Evolutionary conservation across 1,139 yeast species (phyloP).

Genomic region (Meyerozyma smithsonii): DNA sequence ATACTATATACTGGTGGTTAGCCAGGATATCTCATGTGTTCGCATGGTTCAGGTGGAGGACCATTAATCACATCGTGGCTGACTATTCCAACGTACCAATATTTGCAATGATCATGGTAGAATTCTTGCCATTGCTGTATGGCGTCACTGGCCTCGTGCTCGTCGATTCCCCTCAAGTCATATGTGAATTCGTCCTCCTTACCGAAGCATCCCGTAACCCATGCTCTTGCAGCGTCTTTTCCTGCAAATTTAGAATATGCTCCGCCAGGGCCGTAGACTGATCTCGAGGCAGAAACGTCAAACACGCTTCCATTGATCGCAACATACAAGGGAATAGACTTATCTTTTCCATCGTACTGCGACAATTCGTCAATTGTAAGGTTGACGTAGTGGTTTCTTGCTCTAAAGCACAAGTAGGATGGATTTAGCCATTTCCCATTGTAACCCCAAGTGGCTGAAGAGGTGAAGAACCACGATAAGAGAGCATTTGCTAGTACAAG

Average conservation of each 20-base stretch:
- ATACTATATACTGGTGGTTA: conserved; percentile 1
- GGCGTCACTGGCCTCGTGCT: conserved; percentile 26
- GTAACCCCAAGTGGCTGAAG: conserved; percentile 49
- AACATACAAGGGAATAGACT: conserved; percentile 52
- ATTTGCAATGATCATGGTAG: conserved; percentile 41
- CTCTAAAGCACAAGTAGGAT: conserved; percentile 30
- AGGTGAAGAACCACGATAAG: conserved; percentile 49
- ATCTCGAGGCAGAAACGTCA: conserved; percentile 57
- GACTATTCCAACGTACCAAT: conserved; percentile 66
- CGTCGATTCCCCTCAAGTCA: conserved; percentile 61
- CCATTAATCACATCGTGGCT: conserved; percentile 32
- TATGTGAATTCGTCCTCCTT: conserved; percentile 56
- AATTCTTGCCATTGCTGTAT: conserved; percentile 48
- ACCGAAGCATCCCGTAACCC: conserved; percentile 70
- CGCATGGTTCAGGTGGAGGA: conserved; percentile 35
- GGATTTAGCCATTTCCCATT: conserved; percentile 49
- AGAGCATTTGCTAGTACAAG: conserved; percentile 43
- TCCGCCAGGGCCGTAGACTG: conserved; percentile 63
- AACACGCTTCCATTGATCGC: conserved; percentile 65
- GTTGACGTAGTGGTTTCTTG: conserved; percentile 18
- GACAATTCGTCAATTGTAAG: conserved; percentile 48
- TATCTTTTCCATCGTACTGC: conserved; percentile 48
- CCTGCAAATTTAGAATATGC: conserved; percentile 62
- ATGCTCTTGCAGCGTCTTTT: conserved; percentile 67
- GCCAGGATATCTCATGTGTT: conserved; percentile 33